phyloP scores from a whole-genome alignment of 2,329 filamentous ascomycete species.

The Aspergillus clavatus region DNA sequence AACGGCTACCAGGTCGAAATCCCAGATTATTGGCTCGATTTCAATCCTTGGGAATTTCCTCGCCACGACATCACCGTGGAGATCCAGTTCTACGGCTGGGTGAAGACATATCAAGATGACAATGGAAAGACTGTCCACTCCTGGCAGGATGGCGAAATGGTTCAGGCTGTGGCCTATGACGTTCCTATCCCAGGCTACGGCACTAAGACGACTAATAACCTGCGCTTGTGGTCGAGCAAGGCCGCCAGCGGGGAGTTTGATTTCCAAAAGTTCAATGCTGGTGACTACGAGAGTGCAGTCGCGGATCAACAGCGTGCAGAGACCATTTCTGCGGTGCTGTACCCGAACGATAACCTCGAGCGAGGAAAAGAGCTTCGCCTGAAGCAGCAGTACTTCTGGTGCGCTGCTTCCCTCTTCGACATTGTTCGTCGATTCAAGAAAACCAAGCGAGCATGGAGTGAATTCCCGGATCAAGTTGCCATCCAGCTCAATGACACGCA shows the following conservation, averaged over 20 bases:
- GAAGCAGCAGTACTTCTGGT: constrained; percentile 99
- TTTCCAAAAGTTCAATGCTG: constrained; percentile 98
- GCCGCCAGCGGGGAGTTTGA: constrained; percentile 96
- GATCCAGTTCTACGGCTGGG: constrained; percentile 91
- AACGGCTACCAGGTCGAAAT: constrained; percentile 98
- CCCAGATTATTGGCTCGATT: constrained; percentile 98
- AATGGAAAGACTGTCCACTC: constrained; percentile 68
- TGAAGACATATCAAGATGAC: constrained; percentile 68
- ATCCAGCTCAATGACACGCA: constrained; percentile 99
- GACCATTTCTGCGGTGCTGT: constrained; percentile 94
- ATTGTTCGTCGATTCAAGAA: constrained; percentile 99
- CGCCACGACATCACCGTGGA: constrained; percentile 93
- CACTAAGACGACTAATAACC: constrained; percentile 89
- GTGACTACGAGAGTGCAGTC: constrained; percentile 96
- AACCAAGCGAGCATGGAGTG: constrained; percentile 80
- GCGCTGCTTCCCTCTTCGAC: constrained; percentile 90
- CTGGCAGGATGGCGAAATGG: constrained; percentile 92
- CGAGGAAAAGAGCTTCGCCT: constrained; percentile 92
- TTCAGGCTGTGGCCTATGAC: constrained; percentile 89
- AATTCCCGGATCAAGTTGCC: constrained; percentile 90
- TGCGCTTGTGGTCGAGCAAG: constrained; percentile 96
- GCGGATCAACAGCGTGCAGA: constrained; percentile 98
- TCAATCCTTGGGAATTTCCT: constrained; percentile 98
- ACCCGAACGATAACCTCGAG: constrained; percentile 96
- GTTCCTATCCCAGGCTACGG: constrained; percentile 86